Conservation (phyloP, 495 filamentous ascomycete genomes). For the Thermothielavioides terrestris region DNA sequence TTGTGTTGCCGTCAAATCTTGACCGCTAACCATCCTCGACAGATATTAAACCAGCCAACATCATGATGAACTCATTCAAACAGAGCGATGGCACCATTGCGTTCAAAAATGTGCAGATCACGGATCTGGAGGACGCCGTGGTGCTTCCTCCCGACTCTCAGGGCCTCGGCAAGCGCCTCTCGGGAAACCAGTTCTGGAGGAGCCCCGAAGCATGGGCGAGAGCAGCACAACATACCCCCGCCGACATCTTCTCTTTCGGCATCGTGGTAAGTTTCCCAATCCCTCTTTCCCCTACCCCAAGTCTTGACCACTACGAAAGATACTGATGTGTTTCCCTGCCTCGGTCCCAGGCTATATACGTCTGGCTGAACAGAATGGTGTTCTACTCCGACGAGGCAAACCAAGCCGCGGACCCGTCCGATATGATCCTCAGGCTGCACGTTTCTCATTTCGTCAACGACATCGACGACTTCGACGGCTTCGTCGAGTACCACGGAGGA, state of each 20-base stretch:
- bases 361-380: background rate
- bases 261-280: background rate
- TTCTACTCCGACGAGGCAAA: slow-evolving; percentile 3
- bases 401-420: background rate
- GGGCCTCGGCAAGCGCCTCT: slow-evolving; percentile 1
- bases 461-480: background rate
- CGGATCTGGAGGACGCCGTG: background rate
- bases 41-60: slow-evolving; percentile 6
- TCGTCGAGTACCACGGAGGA: slow-evolving; percentile 2
- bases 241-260: slow-evolving; percentile 7
- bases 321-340: background rate
- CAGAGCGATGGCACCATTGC: background rate
- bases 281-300: background rate
- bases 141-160: slow-evolving; percentile 1
- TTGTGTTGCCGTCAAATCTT: background rate
- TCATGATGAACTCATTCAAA: background rate
- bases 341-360: slow-evolving; percentile 2
- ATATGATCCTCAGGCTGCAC: background rate
- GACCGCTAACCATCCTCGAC: background rate
- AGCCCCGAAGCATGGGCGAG: slow-evolving; percentile 8
- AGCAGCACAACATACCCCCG: background rate
- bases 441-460: background rate
- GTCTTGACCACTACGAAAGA: background rate
- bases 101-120: background rate
- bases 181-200: slow-evolving; percentile 5